Evolutionary conservation across 441 rosid species (phyloP).

Genomic region (Adansonia rubrostipa): DNA sequence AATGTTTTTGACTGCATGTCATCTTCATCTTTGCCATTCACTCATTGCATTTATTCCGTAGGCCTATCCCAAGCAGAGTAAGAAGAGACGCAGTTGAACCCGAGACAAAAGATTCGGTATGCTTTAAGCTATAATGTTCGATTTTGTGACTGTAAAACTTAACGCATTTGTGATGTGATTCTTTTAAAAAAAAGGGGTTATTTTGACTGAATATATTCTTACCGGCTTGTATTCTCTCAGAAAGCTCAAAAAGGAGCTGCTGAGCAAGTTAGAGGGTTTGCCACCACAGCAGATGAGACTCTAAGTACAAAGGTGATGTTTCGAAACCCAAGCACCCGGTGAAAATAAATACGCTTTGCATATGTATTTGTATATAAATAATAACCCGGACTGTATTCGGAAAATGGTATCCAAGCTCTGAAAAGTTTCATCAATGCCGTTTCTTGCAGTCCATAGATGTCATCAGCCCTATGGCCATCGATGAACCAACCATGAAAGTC

Average conservation of each 20-base stretch:
- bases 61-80: constrained; percentile 68
- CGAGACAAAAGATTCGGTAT: constrained; percentile 67
- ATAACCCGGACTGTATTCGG: neutral
- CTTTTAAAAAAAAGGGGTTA: neutral
- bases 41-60: constrained; percentile 43
- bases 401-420: neutral
- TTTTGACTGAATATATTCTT: neutral
- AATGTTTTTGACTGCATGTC: neutral
- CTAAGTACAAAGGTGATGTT: constrained; percentile 57
- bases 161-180: neutral
- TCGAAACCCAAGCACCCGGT: neutral
- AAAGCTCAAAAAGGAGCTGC: constrained; percentile 54
- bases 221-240: constrained; percentile 36
- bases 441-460: constrained; percentile 55
- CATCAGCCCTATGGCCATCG: constrained; percentile 52
- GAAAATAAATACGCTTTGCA: neutral
- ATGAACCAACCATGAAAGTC: constrained; percentile 59
- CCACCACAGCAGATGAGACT: constrained; percentile 51
- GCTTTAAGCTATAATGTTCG: constrained; percentile 1
- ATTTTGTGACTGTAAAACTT: constrained; percentile 7
- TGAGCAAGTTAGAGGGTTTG: constrained; percentile 63
- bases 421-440: constrained; percentile 15
- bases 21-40: neutral
- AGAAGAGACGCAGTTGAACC: constrained; percentile 73
- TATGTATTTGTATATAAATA: neutral